These are phyloP conservation scores for Ophiocordyceps camponoti-saundersi DNA, from an alignment of 2,329 filamentous ascomycete species.

Conservation along the genomic window DNA sequence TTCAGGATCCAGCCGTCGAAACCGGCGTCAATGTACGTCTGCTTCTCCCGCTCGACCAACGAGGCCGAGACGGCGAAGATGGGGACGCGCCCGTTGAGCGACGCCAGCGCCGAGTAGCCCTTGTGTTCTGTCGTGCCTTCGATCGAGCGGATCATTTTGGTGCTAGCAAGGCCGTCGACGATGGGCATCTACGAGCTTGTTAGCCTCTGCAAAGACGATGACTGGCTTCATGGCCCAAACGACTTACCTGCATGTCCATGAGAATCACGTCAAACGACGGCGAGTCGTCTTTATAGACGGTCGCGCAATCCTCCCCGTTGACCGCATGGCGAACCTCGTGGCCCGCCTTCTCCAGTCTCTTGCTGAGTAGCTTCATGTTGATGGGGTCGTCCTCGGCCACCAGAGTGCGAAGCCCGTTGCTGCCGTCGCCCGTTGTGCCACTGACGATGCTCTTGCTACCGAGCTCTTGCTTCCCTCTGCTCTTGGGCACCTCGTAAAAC, in stretches of 20 bases:
- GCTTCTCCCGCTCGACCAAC: slow-evolving; percentile 49
- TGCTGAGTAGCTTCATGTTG: slow-evolving; percentile 67
- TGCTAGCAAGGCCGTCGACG: slow-evolving; percentile 65
- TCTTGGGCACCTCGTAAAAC: slow-evolving; percentile 19
- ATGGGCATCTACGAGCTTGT: slow-evolving; percentile 65
- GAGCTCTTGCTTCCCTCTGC: slow-evolving; percentile 2
- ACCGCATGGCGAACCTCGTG: slow-evolving; percentile 56
- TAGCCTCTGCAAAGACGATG: neutral
- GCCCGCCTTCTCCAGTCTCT: slow-evolving; percentile 60
- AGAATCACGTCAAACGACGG: slow-evolving; percentile 58
- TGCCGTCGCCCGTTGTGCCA: slow-evolving; percentile 6
- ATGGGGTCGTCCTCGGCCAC: slow-evolving; percentile 81
- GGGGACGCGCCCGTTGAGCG: slow-evolving; percentile 49
- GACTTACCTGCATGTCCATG: slow-evolving; percentile 78
- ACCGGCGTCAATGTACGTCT: slow-evolving; percentile 57
- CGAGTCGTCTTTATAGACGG: slow-evolving; percentile 46
- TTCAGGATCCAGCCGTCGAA: slow-evolving; percentile 90
- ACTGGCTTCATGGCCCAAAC: neutral
- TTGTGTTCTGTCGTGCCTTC: slow-evolving; percentile 36
- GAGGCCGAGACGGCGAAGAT: slow-evolving; percentile 82
- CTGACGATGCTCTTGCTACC: slow-evolving; percentile 10
- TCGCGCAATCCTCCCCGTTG: slow-evolving; percentile 74
- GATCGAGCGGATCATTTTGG: slow-evolving; percentile 64
- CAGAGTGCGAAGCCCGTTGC: slow-evolving; percentile 38
- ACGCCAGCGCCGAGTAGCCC: slow-evolving; percentile 40